Evolutionary conservation across 2,329 filamentous ascomycete species (phyloP).

Genomic region (Cordyceps militaris): DNA sequence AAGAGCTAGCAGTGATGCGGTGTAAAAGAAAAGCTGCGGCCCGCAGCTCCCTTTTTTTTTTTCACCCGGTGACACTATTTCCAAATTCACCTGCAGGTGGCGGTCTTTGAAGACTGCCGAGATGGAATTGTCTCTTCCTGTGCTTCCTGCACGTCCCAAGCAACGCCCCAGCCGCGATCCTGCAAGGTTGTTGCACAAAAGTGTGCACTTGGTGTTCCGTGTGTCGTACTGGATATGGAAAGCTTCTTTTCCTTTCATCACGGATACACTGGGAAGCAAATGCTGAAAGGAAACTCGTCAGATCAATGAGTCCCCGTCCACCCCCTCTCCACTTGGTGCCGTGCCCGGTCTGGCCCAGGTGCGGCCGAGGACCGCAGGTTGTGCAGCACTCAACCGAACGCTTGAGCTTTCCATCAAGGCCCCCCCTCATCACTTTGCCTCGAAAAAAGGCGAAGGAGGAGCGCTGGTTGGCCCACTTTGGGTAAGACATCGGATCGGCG

Average conservation of each 20-base stretch:
- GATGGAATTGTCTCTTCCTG: constrained; percentile 1
- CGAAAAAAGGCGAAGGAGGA: constrained; percentile 4
- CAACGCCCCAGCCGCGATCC: too few species aligned
- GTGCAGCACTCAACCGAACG: not conserved
- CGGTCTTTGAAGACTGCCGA: too few species aligned
- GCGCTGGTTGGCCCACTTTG: not conserved
- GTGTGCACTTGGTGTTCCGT: not conserved
- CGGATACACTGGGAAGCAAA: too few species aligned
- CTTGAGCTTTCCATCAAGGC: not conserved
- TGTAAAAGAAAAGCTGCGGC: constrained; percentile 10
- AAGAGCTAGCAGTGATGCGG: not conserved
- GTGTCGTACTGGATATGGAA: not conserved
- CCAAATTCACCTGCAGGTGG: too few species aligned
- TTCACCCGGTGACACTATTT: not conserved
- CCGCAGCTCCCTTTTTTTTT: not conserved
- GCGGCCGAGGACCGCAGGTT: constrained; percentile 10
- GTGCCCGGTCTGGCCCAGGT: not conserved
- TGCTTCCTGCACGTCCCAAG: not conserved
- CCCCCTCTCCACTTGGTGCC: constrained; percentile 8
- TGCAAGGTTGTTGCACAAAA: too few species aligned
- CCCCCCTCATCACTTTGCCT: not conserved
- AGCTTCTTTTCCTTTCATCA: constrained; percentile 7
- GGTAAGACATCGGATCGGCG: constrained; percentile 13
- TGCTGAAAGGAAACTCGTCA: not conserved
- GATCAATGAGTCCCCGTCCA: not conserved